Evolutionary conservation across 306 rosid species (phyloP).

Genomic region (Leucaena leucocephala): DNA sequence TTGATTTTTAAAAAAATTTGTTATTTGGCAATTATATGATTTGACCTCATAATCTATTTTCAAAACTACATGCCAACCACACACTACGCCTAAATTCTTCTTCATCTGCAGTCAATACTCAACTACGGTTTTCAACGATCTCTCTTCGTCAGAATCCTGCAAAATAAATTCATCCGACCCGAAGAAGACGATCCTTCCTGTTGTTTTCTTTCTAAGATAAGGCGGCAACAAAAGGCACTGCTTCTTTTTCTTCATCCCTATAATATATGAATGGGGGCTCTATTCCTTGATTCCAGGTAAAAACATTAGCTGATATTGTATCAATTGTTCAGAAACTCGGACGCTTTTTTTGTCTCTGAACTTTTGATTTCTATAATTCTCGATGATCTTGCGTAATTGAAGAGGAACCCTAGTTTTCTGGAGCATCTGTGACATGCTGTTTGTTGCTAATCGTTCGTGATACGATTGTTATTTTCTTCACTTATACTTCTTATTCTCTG

Average conservation of each 20-base stretch:
- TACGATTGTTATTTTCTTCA: not conserved
- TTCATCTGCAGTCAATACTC: not conserved
- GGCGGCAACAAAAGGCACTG: constrained; percentile 31
- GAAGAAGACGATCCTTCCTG: not conserved
- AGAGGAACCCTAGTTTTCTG: constrained; percentile 42
- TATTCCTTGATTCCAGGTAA: constrained; percentile 32
- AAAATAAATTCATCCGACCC: not conserved
- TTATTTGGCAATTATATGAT: too few relatives aligned
- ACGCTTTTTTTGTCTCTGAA: not conserved
- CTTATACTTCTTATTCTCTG: not conserved
- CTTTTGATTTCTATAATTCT: not conserved
- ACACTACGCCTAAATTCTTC: not conserved
- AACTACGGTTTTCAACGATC: not conserved
- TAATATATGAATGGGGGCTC: constrained; percentile 24
- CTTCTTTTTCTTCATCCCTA: not conserved
- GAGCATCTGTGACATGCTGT: not conserved
- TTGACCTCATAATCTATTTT: too few relatives aligned
- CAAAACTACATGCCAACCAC: too few relatives aligned
- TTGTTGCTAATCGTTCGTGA: not conserved
- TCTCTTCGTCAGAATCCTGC: not conserved
- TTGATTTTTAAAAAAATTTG: too few relatives aligned
- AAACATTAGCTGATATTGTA: not conserved
- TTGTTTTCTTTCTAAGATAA: not conserved
- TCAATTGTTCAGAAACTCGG: not conserved
- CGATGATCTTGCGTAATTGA: not conserved